Evolutionary conservation across 2,329 filamentous ascomycete genomes (phyloP), one percentile per base, ranked within the genome.

Genomic region (Diaporthe sp.): DNA sequence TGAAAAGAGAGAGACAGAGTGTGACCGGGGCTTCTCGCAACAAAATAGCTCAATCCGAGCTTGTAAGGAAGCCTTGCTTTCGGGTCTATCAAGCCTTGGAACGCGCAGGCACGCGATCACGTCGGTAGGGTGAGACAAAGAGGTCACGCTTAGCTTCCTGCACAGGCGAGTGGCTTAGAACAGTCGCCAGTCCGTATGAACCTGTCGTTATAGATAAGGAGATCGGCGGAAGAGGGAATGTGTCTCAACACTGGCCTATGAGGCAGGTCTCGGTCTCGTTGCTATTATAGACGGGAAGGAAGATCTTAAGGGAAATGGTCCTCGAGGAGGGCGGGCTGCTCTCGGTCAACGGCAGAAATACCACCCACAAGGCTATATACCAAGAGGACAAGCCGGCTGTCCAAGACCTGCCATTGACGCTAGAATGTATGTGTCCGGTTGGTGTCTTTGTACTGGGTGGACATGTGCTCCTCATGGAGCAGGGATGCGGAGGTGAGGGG

Each of bases 31-130:
- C 51, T 55, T 51, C 61, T 30, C 42, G 25, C 63, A 47, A 73
- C 50, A 58, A 53, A 59, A 73, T 65, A 63, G 37, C 55, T 58
- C 47, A 53, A 39, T 39, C 53, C 66, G 63, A 61, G 63, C 55
- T 70, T 65, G 55, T 44, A 66, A 32, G 65, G 59, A 51, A 71
- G 56, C 63, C 72, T 56, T 71, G 66, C 19, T 30, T 25, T 68
- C 9, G n/a, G 37, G 44, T 30, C 73, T 75, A 73, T 75, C 71
- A 70, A 39, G 44, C 47, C 32, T 53, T 53, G 63, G 44, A 66
- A 65, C 53, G 73, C 61, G 73, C 73, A 65, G 73, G 73, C 73
- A 75, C 70, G 65, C 73, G 73, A 75, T 59, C 73, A 75, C 15
- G 27, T 70, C 15, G 70, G 39, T 25, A 42, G 70, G 55, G 65